Base-by-base conservation (phyloP, 331 rosid species). In the Phaseolus coccineus region DNA sequence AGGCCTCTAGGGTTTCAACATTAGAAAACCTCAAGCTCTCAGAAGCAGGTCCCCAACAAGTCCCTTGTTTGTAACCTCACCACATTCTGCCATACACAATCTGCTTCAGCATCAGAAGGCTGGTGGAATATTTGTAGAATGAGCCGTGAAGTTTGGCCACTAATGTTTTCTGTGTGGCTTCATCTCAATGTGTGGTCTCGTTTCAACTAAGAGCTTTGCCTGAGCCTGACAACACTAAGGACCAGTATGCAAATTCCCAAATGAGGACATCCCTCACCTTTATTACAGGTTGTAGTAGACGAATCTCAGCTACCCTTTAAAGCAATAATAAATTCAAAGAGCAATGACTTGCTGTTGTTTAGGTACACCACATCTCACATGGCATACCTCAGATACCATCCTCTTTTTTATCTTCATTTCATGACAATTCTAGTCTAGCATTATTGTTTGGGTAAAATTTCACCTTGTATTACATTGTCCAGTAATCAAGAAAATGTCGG, bases 401-500 rank as follows among this genome's bases (percentile, higher is more conserved):
- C 24, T 24, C 33, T 1, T 56, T 19, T 24, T 24, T 24, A 56
- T 56, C 63, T 56, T 13, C 31, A 24, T 2, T 24, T 12, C 31
- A 22, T 7, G 22, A 4, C 33, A 56, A 56, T 56, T 56, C 33
- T 56, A 16, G 9, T 56, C 63, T 24, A 7, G 33, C 30, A 56
- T 24, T 25, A 9, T 56, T 56, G 12, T 59, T 8, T 14, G 28
- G 8, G 19, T 15, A 48, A 52, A 19, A 44, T 65, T 9, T 30
- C 31, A n/a, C 28, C 7, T 31, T 50, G 31, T 39, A n/a, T 24
- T 80, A 69, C 46, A 31, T 74, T 30, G 79, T 85, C 82, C 92
- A 91, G 92, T 88, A 88, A 77, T 58, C 92, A 15, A 89, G 71
- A 92, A 15, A 89, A 73, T 30, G 73, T 24, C 1, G 3, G 50